A percentile compares a stretch with the other conserved stretches of the same genome.
Conservation (phyloP, 805 yeast species). For the Yarrowia sp. region DNA sequence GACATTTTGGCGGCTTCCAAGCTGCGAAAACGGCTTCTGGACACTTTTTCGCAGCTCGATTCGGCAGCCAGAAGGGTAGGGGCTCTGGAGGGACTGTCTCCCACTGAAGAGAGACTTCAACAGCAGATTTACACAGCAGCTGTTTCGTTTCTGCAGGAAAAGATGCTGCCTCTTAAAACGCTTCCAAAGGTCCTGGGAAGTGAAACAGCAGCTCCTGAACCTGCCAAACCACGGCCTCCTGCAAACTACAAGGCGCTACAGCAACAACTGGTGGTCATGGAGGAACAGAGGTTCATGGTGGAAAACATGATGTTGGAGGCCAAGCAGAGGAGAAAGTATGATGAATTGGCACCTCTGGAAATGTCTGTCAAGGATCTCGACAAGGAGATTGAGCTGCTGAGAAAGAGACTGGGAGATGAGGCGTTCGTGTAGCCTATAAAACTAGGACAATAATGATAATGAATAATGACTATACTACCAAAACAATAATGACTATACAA, state of each 20-base stretch:
- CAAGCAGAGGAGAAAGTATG: slow-evolving; percentile 67
- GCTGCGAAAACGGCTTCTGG: slow-evolving; percentile 46
- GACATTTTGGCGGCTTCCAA: slow-evolving; percentile 38
- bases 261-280: slow-evolving; percentile 78
- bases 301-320: slow-evolving; percentile 59
- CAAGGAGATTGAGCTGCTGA: slow-evolving; percentile 37
- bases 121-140: slow-evolving; percentile 56
- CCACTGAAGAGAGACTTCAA: slow-evolving; percentile 47
- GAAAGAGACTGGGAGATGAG: background rate
- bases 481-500: background rate
- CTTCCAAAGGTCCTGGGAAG: slow-evolving; percentile 47
- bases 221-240: slow-evolving; percentile 25
- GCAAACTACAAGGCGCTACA: slow-evolving; percentile 41
- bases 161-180: slow-evolving; percentile 60
- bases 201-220: slow-evolving; percentile 31
- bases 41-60: slow-evolving; percentile 52
- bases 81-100: slow-evolving; percentile 34
- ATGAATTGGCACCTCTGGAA: slow-evolving; percentile 62
- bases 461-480: too few species aligned
- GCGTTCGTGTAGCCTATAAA: background rate
- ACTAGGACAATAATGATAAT: background rate
- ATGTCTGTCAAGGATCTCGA: slow-evolving; percentile 57
- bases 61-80: slow-evolving; percentile 41
- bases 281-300: slow-evolving; percentile 76
- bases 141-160: slow-evolving; percentile 60